A percentile compares a stretch with the other conserved stretches of the same genome.
Conservation (phyloP, 768 basidiomycete species). For the Grammothele lineata region DNA sequence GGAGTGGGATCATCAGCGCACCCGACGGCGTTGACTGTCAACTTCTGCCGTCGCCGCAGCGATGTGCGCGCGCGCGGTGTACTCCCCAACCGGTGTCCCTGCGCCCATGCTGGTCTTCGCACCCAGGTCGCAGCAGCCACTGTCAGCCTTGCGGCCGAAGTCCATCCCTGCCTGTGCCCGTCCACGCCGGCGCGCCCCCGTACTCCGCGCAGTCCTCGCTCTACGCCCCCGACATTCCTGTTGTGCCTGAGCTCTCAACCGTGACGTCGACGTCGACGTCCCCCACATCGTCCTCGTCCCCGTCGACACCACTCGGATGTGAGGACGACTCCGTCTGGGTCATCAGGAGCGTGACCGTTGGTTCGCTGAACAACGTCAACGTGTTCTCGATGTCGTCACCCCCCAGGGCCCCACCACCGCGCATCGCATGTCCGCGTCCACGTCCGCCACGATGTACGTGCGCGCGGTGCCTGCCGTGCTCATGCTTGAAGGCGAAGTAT, state of each 20-base stretch:
- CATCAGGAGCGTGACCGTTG: constrained; percentile 8
- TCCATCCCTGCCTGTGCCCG: constrained; percentile 11
- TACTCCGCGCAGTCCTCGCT: constrained; percentile 14
- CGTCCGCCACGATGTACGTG: not conserved
- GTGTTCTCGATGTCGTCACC: constrained; percentile 3
- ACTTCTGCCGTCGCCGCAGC: too few relatives aligned
- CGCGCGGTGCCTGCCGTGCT: not conserved
- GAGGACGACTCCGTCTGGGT: constrained; percentile 22
- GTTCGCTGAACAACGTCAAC: constrained; percentile 5
- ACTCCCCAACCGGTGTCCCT: constrained; percentile 21
- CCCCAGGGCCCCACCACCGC: not conserved
- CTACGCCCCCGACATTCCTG: constrained; percentile 19
- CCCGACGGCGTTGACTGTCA: constrained; percentile 4
- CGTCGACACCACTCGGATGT: constrained; percentile 25
- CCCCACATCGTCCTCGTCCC: constrained; percentile 27
- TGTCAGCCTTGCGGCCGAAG: constrained; percentile 18
- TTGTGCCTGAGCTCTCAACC: constrained; percentile 28
- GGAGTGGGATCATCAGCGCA: constrained; percentile 6
- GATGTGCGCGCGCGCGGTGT: too few relatives aligned
- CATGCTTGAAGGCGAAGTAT: constrained; percentile 13
- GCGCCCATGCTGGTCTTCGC: not conserved
- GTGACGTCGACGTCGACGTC: constrained; percentile 26
- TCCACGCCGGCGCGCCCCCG: constrained; percentile 10
- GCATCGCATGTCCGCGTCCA: not conserved
- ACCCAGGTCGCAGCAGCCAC: constrained; percentile 13